Base-by-base conservation (phyloP, 2,329 filamentous ascomycete species). In the Tolypocladium sp. region DNA sequence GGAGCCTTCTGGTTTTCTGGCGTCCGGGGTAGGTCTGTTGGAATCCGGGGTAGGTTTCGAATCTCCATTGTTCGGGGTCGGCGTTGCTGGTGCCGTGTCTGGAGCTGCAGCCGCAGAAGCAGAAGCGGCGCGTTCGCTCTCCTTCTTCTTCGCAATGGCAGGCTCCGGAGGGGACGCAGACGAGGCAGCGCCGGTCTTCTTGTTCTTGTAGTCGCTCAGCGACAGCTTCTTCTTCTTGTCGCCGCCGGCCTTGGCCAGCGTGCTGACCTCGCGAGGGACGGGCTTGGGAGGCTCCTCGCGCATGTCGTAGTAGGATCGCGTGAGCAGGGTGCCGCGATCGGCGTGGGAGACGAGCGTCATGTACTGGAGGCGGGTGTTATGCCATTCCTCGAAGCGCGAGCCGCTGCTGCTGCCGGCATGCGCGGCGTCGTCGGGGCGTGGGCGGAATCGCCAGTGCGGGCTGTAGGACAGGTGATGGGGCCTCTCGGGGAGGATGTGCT, bases 131-230 rank as follows among this genome's bases (percentile, higher is more conserved):
- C 71, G 71, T 53, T 72, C 69, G 38, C 57, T 58, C 27, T 74
- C 73, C 44, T 66, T 68, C 63, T 66, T 71, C 58, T 67, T 73
- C 35, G 67, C 63, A 54, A 69, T 66, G 58, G 68, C 61, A 6
- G 71, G 68, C 53, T 74, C 72, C 17, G 73, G 68, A 1, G 76
- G 73, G 17, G 75, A 75, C 10, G 71, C 68, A 12, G 75, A 73
- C 57, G 68, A 56, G 57, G 63, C 63, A 60, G 67, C 64, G 58
- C 54, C 61, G 20, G 71, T 70, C 68, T 79, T 80, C 68, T 81
- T 80, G 62, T 81, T 84, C 70, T 81, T 82, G 65, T 84, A 85
- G 68, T 85, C 82, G 69, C 79, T 82, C 61, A 85, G 70, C 17
- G 82, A 83, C 63, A 85, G 68, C 69, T 84, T 83, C 73, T 82